Evolutionary conservation across 805 yeast genomes (phyloP), one percentile per base, ranked within the genome.

Genomic region (Metschnikowia henanensis): DNA sequence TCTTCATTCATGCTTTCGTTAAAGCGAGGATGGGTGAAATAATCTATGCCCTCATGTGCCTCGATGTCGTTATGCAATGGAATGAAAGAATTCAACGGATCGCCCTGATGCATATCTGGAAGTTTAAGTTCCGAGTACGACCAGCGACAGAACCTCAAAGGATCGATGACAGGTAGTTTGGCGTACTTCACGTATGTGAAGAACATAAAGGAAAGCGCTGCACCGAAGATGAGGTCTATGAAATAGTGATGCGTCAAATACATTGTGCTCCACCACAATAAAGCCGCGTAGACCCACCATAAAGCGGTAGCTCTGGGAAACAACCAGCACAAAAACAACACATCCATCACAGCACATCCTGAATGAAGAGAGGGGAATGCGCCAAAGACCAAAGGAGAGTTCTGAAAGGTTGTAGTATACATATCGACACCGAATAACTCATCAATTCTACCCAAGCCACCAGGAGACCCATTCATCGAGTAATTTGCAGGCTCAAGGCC

Each of bases 261-360:
- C 99, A 92, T 92, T 13, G 98, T 94, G 39, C 94, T 79, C 95
- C 97, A 94, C 98, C 98, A 92, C 54, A 94, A 76, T 95, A 96
- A 89, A 50, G 81, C 68, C n/a, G 89, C 94, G 62, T 92, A 94
- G 16, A 73, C 65, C 61, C 83, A 75, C 74, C 89, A 87, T 6
- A 87, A 47, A 6, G 84, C 81, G 1, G 80, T 72, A 37, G 72
- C 71, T 32, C 68, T 73, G 10, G 98, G 98, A 61, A 91, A 91
- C 43, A 90, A 70, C 71, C 89, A 88, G 41, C 83, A 72, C 58
- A 94, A 71, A 66, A 94, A 94, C 47, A 91, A 70, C 2, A 90
- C 96, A 61, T 91, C 96, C 88, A 92, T 84, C 3, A 91, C 87
- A 10, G 97, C 91, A 62, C 92, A 87, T 13, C 95, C 99, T 13